A percentile compares a stretch with the other conserved stretches of the same genome.
Conservation (phyloP, 2,329 filamentous ascomycete genomes). For the Cytospora piceae region DNA sequence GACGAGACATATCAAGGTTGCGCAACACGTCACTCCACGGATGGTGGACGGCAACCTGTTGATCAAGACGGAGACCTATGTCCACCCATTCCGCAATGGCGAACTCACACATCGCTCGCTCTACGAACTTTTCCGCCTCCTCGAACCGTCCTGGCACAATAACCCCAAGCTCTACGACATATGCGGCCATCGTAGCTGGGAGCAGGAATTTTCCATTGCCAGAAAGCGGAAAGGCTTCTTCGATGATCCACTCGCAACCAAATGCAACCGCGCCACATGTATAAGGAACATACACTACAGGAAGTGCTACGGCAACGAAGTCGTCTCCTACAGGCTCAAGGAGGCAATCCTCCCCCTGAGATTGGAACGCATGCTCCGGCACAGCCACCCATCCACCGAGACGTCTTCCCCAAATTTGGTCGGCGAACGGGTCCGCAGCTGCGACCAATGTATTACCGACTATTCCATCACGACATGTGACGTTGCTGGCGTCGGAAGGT, state of each 20-base stretch:
- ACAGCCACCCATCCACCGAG: background rate
- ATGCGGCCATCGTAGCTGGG: background rate
- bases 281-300: background rate
- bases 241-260: background rate
- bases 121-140: background rate
- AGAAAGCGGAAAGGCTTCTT: background rate
- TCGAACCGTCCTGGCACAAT: too few species aligned
- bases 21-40: background rate
- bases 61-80: conserved; percentile 1
- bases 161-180: background rate
- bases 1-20: conserved; percentile 8
- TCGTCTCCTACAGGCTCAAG: background rate
- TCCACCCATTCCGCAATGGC: conserved; percentile 1
- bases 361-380: background rate
- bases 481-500: background rate
- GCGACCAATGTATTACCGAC: conserved; percentile 4
- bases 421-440: conserved; percentile 1
- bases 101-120: background rate
- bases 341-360: background rate
- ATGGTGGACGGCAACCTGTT: conserved; percentile 13
- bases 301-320: background rate
- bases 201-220: background rate
- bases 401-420: background rate
- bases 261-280: background rate
- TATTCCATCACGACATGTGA: background rate